These are phyloP conservation scores for Geotrichum bryndzae DNA, from an alignment of 1,139 yeast genomes.

Conservation along the genomic window DNA sequence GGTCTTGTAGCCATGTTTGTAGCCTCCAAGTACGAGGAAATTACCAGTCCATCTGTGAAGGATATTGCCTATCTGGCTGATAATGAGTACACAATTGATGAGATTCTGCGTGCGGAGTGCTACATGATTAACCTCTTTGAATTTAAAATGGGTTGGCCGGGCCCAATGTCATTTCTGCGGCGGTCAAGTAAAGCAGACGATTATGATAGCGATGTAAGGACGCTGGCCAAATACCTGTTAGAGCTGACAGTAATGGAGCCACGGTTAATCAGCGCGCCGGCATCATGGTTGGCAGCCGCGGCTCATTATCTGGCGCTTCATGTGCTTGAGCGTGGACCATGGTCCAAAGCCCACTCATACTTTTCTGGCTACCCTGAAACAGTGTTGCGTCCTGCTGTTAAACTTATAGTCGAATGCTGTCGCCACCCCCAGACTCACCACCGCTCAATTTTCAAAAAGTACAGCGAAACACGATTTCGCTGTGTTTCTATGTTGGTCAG, in stretches of 20 bases:
- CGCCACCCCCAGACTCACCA: slow-evolving; percentile 67
- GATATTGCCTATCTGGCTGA: slow-evolving; percentile 94
- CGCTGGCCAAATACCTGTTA: slow-evolving; percentile 85
- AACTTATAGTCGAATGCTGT: slow-evolving; percentile 65
- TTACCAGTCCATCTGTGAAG: slow-evolving; percentile 87
- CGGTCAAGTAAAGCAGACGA: slow-evolving; percentile 97
- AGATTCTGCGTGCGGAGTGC: slow-evolving; percentile 82
- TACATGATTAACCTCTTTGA: slow-evolving; percentile 87
- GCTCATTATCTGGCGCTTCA: slow-evolving; percentile 79
- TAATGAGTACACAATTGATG: slow-evolving; percentile 75
- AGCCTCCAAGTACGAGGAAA: slow-evolving; percentile 95
- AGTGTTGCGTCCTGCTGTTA: slow-evolving; percentile 77
- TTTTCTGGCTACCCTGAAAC: slow-evolving; percentile 86
- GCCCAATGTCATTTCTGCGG: slow-evolving; percentile 94
- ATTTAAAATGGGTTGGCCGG: slow-evolving; percentile 97
- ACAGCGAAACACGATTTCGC: slow-evolving; percentile 76
- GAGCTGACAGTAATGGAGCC: slow-evolving; percentile 91
- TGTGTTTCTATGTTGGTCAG: slow-evolving; percentile 76
- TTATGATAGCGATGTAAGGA: slow-evolving; percentile 88
- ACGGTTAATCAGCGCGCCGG: slow-evolving; percentile 79
- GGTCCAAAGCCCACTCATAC: slow-evolving; percentile 82
- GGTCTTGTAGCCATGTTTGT: slow-evolving; percentile 92
- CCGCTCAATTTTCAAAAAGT: slow-evolving; percentile 81
- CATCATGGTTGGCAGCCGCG: slow-evolving; percentile 95
- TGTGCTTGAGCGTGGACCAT: slow-evolving; percentile 68